Evolutionary conservation across 75 land plant species (phyloP), one percentile per base, ranked within the genome.

Genomic region (Picea sitchensis): DNA sequence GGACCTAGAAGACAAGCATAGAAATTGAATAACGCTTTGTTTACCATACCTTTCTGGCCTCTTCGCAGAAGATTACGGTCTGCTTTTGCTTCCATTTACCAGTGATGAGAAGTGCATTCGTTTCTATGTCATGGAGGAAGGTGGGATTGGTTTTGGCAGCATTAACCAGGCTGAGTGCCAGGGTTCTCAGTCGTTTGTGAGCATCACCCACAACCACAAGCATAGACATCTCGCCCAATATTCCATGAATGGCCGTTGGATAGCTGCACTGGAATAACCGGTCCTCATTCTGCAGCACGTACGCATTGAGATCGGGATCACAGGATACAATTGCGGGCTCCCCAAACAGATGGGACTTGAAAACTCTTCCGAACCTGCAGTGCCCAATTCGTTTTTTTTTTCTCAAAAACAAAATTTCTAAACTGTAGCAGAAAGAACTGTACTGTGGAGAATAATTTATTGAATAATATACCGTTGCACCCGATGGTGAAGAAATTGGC

Each of bases 291-390:
- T 90, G 95, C 15, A 96, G 88, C 3, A 96, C 82, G 78, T 87
- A 96, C 59, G 79, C 73, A 77, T 89, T 90, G 26, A 90, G 86
- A 78, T 93, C 93, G 4, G 81, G 84, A 79, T 90, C 96, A 73
- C 95, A 92, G 14, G 96, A 89, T 12, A 94, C 92, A 30, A 96
- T 82, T 11, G 94, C 77, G 17, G 90, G 90, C 2, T 78, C 78
- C 21, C 91, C 91, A 81, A 94, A 96, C 18, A 96, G 81, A 83
- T 90, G 91, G 1, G 94, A 88, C 63, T 85, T 94, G 86, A 93
- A 96, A 17, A 90, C 76, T 68, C 77, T 92, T 59, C 98, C 98
- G 75, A 91, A 91, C 87, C 98, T 95, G 79, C 23, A 62, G 30
- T 34, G 36, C 58, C 14, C 17, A 14, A 36, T 64, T 21, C 18